A percentile compares a stretch with the other conserved stretches of the same genome.
Evolutionary conservation across 345 rosid genomes (phyloP).

Genomic region (Excoecaria agallocha): DNA sequence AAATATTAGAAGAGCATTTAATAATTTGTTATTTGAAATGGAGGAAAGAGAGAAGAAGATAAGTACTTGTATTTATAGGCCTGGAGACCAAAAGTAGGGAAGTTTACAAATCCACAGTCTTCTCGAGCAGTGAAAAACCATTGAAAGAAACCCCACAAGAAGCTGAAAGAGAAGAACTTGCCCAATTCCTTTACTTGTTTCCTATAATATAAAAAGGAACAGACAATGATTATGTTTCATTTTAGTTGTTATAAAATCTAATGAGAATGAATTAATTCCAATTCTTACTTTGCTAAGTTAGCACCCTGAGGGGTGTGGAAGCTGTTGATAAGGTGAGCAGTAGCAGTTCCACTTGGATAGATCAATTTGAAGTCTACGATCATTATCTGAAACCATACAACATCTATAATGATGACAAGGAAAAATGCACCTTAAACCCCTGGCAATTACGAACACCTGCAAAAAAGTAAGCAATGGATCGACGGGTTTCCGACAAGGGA

Average conservation of each 20-base stretch:
- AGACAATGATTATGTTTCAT: neutral
- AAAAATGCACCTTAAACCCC: too few relatives aligned
- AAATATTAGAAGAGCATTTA: too few relatives aligned
- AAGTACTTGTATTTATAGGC: constrained; percentile 57
- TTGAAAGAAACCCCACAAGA: constrained; percentile 85
- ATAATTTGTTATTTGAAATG: too few relatives aligned
- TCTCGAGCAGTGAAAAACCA: constrained; percentile 77
- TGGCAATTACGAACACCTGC: too few relatives aligned
- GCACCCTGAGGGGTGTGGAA: constrained; percentile 81
- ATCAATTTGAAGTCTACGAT: constrained; percentile 67
- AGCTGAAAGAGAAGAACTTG: constrained; percentile 73
- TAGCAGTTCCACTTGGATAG: constrained; percentile 87
- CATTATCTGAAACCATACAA: constrained; percentile 52
- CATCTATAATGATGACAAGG: neutral
- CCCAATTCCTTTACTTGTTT: constrained; percentile 69
- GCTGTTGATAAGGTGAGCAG: constrained; percentile 78
- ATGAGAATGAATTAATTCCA: neutral
- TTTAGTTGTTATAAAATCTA: neutral
- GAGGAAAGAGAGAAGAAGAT: neutral
- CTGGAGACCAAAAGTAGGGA: constrained; percentile 79
- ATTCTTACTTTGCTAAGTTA: constrained; percentile 59
- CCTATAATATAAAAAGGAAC: constrained; percentile 35
- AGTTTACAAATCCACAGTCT: constrained; percentile 55
- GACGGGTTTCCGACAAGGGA: too few relatives aligned
- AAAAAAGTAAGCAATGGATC: too few relatives aligned